These are phyloP conservation scores for Geotrichum bryndzae DNA, from an alignment of 1,139 yeast species.

Conservation along the genomic window DNA sequence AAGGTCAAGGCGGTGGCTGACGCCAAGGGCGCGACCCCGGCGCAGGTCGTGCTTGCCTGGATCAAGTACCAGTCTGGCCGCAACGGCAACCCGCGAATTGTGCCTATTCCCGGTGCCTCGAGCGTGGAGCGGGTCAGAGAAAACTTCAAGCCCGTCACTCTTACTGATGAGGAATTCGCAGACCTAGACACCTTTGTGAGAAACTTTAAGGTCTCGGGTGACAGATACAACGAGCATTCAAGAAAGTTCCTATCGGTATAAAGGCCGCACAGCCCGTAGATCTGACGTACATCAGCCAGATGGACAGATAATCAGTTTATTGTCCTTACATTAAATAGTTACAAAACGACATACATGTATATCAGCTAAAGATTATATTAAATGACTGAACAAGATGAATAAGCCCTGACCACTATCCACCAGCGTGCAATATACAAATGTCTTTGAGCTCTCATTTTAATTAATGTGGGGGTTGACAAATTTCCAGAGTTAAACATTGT, in stretches of 20 bases:
- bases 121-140: constrained; percentile 52
- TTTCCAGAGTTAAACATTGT: no score
- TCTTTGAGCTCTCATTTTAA: no score
- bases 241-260: constrained; percentile 3
- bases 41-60: constrained; percentile 75
- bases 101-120: constrained; percentile 78
- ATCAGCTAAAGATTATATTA: neutral
- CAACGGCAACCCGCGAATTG: constrained; percentile 48
- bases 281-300: no score
- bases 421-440: no score
- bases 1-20: constrained; percentile 44
- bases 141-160: constrained; percentile 46
- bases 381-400: neutral
- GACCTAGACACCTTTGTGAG: constrained; percentile 40
- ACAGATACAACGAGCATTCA: constrained; percentile 41
- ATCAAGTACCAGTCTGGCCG: constrained; percentile 40
- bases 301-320: no score
- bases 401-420: no score
- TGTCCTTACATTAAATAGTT: neutral
- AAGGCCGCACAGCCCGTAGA: neutral
- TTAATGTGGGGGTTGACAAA: no score
- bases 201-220: constrained; percentile 43
- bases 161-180: constrained; percentile 50
- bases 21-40: constrained; percentile 45
- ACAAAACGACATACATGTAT: neutral